Base-by-base conservation (phyloP, 768 basidiomycete species). In the Leccinum uliginosum region DNA sequence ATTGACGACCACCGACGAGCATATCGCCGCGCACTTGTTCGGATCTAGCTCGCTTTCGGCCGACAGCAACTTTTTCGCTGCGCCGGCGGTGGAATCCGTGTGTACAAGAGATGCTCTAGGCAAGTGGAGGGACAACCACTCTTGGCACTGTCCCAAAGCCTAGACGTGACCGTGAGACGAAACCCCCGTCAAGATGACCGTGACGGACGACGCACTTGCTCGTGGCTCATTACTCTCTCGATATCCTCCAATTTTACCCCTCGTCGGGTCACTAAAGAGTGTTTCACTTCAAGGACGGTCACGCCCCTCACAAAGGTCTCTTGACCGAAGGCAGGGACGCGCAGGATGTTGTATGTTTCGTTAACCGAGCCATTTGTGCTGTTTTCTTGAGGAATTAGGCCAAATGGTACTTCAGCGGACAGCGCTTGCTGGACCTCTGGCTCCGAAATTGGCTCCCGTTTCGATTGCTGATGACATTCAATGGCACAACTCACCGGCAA, bases 301-400 rank as follows among this genome's bases (percentile, higher is more conserved):
- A 83, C 83, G 14, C 86, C 89, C 54, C 79, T 74, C 38, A 91
- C 73, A 63, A 83, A 86, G 8, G 74, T 78, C 14, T 69, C 67
- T 40, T 71, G 63, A 8, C 79, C 74, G 35, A 76, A 59, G 6
- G 60, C 59, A 35, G 71, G 62, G n/a, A 58, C 60, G 24, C 85
- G 83, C 48, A 91, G 71, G 32, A 74, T 59, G 64, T 90, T 85
- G 64, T 88, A 91, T 1, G 88, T 87, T 69, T 93, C 90, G 21
- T 82, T 72, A 7, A 93, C 90, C 17, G 74, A 76, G 11, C 90
- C 90, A 61, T 84, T 86, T 34, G 83, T 86, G 15, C 83, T 83
- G 62, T 93, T 93, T 70, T 93, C 90, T 68, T 89, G 86, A 21
- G 90, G 90, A 27, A 91, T 75, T n/a, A 92, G 76, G 24, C 81